Percentiles rank a stretch among this genome's conserved stretches.
Conservation (phyloP, 1,284 basidiomycete genomes). For the Pseudozyma tsukubaensis region DNA sequence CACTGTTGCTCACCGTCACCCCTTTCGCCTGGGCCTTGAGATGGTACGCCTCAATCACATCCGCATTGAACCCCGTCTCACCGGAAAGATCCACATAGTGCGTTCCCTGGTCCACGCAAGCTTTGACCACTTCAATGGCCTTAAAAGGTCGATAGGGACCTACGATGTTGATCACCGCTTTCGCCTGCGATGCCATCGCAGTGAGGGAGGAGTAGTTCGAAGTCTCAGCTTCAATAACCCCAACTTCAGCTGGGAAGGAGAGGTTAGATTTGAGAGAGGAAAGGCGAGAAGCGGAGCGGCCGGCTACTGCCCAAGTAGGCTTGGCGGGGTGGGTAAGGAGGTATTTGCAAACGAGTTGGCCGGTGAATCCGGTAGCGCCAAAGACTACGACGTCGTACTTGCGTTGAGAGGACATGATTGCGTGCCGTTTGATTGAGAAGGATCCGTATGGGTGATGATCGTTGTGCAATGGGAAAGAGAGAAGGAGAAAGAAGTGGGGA, state of each 20-base stretch:
- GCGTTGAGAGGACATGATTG: slow-evolving; percentile 29
- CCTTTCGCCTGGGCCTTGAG: slow-evolving; percentile 76
- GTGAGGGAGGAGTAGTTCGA: slow-evolving; percentile 40
- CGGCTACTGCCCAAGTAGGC: slow-evolving; percentile 58
- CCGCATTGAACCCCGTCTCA: slow-evolving; percentile 71
- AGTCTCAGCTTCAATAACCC: slow-evolving; percentile 48
- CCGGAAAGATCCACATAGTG: slow-evolving; percentile 77
- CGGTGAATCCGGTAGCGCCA: slow-evolving; percentile 66
- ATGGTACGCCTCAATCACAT: slow-evolving; percentile 76
- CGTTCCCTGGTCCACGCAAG: slow-evolving; percentile 73
- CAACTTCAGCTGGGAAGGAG: slow-evolving; percentile 33
- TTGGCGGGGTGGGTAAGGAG: slow-evolving; percentile 48
- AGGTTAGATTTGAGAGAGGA: slow-evolving; percentile 38
- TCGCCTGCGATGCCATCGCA: slow-evolving; percentile 35
- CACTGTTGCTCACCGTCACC: slow-evolving; percentile 78
- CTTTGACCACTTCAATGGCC: slow-evolving; percentile 69
- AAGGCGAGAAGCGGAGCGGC: slow-evolving; percentile 51
- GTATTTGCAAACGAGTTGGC: slow-evolving; percentile 51
- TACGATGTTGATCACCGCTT: slow-evolving; percentile 57
- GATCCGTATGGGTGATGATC: neutral
- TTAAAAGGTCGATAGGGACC: slow-evolving; percentile 55
- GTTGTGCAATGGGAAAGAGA: neutral
- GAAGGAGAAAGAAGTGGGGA: neutral
- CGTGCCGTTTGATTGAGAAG: neutral
- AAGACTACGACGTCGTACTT: slow-evolving; percentile 57